These are phyloP conservation scores for Pythium rishiriense DNA, from an alignment of 352 stramenopile species.

Conservation along the genomic window DNA sequence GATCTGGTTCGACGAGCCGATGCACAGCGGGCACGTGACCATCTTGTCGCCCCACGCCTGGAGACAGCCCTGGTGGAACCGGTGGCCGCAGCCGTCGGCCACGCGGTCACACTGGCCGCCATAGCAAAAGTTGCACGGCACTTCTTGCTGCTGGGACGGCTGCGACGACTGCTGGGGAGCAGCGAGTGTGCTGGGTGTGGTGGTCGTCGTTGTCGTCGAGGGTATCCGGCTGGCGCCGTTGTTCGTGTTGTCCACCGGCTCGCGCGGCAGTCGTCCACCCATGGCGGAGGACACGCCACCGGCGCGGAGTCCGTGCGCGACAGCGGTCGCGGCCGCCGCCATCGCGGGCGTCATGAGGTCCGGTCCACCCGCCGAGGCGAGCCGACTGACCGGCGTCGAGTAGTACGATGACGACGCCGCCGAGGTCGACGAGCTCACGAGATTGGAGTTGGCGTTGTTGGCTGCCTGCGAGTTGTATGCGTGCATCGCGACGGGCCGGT, in stretches of 20 bases:
- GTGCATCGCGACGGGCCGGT: constrained; percentile 24
- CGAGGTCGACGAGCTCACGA: not conserved
- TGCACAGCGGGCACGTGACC: constrained; percentile 27
- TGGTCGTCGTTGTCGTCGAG: no score
- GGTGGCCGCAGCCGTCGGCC: constrained; percentile 60
- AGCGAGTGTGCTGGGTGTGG: no score
- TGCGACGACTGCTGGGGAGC: constrained; percentile 20
- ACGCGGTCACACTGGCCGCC: constrained; percentile 40
- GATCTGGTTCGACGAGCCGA: constrained; percentile 20
- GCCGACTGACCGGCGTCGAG: constrained; percentile 11
- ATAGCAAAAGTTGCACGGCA: constrained; percentile 30
- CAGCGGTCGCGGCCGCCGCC: constrained; percentile 1
- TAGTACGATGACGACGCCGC: constrained; percentile 20
- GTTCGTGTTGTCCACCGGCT: constrained; percentile 4
- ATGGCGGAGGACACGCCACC: not conserved
- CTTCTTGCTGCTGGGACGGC: constrained; percentile 27
- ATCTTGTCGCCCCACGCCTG: constrained; percentile 67
- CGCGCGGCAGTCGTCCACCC: constrained; percentile 2
- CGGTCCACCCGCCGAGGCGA: not conserved
- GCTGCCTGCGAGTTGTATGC: constrained; percentile 5
- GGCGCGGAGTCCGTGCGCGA: constrained; percentile 9
- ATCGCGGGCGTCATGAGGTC: constrained; percentile 26
- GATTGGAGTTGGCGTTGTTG: not conserved
- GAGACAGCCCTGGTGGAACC: constrained; percentile 64
- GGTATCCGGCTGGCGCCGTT: constrained; percentile 12